Evolutionary conservation across 225 moss, liverwort and hornwort species (phyloP).

Genomic region (Pleurozium schreberi): DNA sequence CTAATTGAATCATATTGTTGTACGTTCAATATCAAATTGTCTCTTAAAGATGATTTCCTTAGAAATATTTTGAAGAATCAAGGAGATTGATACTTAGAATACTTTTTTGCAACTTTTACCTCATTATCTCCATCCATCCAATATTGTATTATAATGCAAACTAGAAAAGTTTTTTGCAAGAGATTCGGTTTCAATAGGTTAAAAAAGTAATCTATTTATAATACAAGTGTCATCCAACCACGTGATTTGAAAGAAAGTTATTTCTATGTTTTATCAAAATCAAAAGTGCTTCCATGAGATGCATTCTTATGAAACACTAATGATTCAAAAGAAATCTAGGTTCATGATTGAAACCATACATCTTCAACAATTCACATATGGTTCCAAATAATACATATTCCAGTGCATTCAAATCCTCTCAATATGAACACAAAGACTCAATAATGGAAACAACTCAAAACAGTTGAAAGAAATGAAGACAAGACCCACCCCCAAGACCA

Average conservation of each 20-base stretch:
- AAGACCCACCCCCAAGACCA: too few relatives aligned
- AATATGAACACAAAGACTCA: too few relatives aligned
- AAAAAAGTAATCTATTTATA: not conserved
- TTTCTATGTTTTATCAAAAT: not conserved
- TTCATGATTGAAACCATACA: not conserved
- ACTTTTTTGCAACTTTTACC: too few relatives aligned
- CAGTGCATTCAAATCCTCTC: not conserved
- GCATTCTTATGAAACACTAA: not conserved
- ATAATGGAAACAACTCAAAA: not conserved
- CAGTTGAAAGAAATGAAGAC: not conserved
- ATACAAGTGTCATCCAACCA: not conserved
- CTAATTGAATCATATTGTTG: not conserved
- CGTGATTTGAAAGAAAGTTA: not conserved
- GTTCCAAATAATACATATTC: not conserved
- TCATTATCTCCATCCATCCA: not conserved
- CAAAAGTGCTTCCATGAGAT: not conserved
- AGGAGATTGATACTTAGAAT: not conserved
- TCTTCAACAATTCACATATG: not conserved
- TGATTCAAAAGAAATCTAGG: too few relatives aligned
- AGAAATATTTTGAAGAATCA: not conserved
- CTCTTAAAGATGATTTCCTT: too few relatives aligned
- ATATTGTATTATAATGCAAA: not conserved
- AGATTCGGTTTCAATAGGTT: too few relatives aligned
- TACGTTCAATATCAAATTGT: not conserved
- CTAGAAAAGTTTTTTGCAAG: not conserved